Conservation (phyloP, 305 asterid genomes). For the Stenogyne calaminthoides region DNA sequence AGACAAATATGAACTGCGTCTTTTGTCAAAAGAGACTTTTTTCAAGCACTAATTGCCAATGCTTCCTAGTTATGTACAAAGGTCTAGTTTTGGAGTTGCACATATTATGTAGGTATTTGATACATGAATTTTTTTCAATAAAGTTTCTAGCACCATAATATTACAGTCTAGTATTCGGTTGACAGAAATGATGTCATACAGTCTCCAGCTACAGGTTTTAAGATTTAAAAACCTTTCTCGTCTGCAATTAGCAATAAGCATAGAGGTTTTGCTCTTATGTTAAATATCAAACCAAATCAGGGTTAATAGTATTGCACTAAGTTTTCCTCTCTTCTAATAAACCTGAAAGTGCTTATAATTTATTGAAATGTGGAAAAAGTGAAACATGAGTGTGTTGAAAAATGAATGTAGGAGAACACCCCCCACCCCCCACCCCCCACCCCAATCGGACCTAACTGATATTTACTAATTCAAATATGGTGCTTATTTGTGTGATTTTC, state of each 20-base stretch:
- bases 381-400: neutral
- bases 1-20: neutral
- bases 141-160: neutral
- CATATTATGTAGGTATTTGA: neutral
- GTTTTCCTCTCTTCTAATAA: neutral
- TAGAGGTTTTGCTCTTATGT: neutral
- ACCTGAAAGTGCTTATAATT: neutral
- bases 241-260: slow-evolving; percentile 9
- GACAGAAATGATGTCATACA: neutral
- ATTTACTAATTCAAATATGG: neutral
- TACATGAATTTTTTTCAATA: neutral
- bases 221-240: neutral
- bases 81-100: neutral
- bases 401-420: neutral
- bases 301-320: neutral
- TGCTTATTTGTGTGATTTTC: neutral
- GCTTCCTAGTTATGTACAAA: slow-evolving; percentile 11
- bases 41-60: neutral
- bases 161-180: neutral
- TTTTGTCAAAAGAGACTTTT: neutral
- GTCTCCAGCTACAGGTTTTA: neutral
- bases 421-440: neutral
- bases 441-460: no score
- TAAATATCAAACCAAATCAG: neutral
- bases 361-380: neutral